Evolutionary conservation across 768 basidiomycete genomes (phyloP), one percentile per base, ranked within the genome.

Genomic region (Imleria badia): DNA sequence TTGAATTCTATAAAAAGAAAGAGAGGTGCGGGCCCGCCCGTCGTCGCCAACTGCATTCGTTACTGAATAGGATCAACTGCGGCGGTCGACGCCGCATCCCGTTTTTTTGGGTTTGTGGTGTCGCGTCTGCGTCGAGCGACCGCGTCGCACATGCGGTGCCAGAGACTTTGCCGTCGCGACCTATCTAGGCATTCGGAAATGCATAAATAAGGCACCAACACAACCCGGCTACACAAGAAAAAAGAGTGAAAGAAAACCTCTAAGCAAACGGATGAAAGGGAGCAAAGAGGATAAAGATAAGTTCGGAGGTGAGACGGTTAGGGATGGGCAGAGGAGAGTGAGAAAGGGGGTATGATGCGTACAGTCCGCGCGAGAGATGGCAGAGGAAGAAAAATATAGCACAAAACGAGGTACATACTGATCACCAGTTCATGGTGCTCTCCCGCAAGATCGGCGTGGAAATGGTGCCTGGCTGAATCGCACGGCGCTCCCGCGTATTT

Each of bases 371-470:
- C 26, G 26, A 23, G 35, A 47, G 34, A 30, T 60, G 34, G 34
- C 33, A 38, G n/a, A 12, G 13, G 22, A 33, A 1, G 22, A 20
- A 33, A 22, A 13, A 13, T 0, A 2, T 45, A 35, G 17, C 19
- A 47, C 30, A 12, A 39, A 49, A 26, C 4, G 22, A 12, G 23
- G 30, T 26, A n/a, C n/a, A n/a, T n/a, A 54, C 15, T 7, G 40
- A 39, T 77, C 76, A 93, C 89, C 90, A 93, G 69, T 91, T 89
- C 83, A 92, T 83, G 61, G 84, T 92, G 72, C 86, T 93, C 73
- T 90, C 87, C 65, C 81, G 76, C 72, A 94, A 66, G 56, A 91
- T 81, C 20, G 91, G 91, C 47, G 87, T 81, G 3, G 85, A 87
- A 56, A 93, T 92, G 35, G 82, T 74, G 19, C 70, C 78, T n/a